Evolutionary conservation across 805 yeast species (phyloP).

Genomic region (Candida fluviatilis): DNA sequence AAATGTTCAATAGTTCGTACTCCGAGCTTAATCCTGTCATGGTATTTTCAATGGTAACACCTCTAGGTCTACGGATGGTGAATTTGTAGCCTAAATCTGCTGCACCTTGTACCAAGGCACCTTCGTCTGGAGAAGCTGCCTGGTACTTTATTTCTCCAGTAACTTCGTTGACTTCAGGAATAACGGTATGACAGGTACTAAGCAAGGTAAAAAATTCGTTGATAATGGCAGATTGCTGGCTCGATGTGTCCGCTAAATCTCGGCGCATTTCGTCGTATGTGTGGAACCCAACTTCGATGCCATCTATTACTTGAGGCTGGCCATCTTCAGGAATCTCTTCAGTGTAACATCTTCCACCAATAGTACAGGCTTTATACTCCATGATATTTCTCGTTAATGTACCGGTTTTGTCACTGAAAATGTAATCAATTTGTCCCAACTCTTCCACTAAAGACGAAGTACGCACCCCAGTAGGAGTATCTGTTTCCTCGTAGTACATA

Average conservation of each 20-base stretch:
- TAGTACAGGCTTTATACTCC: conserved; percentile 93
- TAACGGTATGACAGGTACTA: conserved; percentile 95
- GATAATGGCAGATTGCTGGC: conserved; percentile 44
- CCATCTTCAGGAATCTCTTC: conserved; percentile 90
- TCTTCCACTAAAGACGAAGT: conserved; percentile 96
- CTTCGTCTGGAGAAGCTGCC: conserved; percentile 99
- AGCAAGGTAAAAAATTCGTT: conserved; percentile 78
- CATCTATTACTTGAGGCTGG: conserved; percentile 64
- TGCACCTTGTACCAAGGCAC: conserved; percentile 97
- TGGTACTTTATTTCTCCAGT: conserved; percentile 77
- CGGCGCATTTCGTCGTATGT: conserved; percentile 60
- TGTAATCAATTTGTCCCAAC: conserved; percentile 92
- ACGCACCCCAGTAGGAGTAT: conserved; percentile 92
- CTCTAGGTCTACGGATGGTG: conserved; percentile 77
- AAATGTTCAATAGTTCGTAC: conserved; percentile 80
- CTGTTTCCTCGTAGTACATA: conserved; percentile 80
- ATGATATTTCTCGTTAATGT: conserved; percentile 92
- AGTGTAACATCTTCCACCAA: conserved; percentile 88
- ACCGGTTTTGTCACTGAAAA: conserved; percentile 97
- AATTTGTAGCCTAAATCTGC: conserved; percentile 84
- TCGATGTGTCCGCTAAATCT: conserved; percentile 42
- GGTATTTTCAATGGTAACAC: conserved; percentile 59
- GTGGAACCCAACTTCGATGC: conserved; percentile 75
- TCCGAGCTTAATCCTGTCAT: conserved; percentile 44
- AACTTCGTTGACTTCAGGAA: conserved; percentile 72